Evolutionary conservation across 2,329 filamentous ascomycete genomes (phyloP), one percentile per base, ranked within the genome.

Genomic region (Phyllosticta citriasiana): DNA sequence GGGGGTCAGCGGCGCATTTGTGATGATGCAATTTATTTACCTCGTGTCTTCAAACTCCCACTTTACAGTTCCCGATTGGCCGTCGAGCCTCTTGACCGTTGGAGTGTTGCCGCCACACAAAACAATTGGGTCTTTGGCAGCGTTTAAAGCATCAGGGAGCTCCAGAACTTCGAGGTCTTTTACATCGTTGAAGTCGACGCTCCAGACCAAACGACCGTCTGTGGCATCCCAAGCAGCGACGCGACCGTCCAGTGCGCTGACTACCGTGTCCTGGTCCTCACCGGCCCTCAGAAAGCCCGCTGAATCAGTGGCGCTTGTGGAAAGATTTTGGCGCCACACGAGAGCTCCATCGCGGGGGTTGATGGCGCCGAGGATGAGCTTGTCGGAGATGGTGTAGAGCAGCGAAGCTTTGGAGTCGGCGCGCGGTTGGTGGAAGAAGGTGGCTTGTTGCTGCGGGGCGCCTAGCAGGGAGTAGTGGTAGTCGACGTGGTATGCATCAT

Each of bases 381-480:
- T 82, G 62, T 97, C 89, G 65, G 90, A 95, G 53, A 97, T 78
- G 0, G 94, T 95, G 74, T 97, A 99, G 58, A 99, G 82, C 47
- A 99, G 81, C 59, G 89, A 93, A 40, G 92, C 92, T 74, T 89
- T 91, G 64, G 93, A 92, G 67, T 87, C 84, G 64, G 84, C 82
- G 69, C 88, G 83, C 50, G 94, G 93, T 67, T 87, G 88, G 77
- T 97, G 91, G 84, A 97, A 97, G 82, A 97, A 95, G 67, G 93
- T 97, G 64, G 90, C 89, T 65, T 89, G 84, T 72, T 84, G 80
- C 72, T 88, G 88, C 60, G 94, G 91, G 47, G 89, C 77, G 70
- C 94, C 94, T 69, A 99, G 79, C 56, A 97, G 86, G 66, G 89
- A 85, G 78, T 96, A 86, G 77, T 97, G 93, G 78, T 91, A 97